phyloP scores from a whole-genome alignment of 73 alveolate genomes.

The Effrenium voratum region DNA sequence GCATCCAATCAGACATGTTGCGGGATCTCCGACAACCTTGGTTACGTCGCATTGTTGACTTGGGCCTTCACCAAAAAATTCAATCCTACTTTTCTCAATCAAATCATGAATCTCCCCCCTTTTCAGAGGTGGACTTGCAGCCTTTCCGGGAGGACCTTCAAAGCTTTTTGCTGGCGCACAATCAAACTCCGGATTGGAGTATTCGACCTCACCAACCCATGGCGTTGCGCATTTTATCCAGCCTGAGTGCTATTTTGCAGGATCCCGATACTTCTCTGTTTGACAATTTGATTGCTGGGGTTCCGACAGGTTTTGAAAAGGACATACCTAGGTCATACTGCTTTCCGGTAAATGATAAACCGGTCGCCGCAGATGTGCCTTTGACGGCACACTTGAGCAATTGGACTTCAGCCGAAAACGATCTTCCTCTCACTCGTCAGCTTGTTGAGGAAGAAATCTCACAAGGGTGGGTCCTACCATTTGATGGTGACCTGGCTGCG shows the following conservation, averaged over 20 bases:
- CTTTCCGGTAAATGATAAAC: not conserved
- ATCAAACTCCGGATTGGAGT: too few relatives aligned
- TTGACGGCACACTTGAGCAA: not conserved
- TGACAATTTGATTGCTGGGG: not conserved
- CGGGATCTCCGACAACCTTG: too few relatives aligned
- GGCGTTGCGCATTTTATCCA: not conserved
- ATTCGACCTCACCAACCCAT: conserved; percentile 3
- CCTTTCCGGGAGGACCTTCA: too few relatives aligned
- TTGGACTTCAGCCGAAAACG: not conserved
- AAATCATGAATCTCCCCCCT: too few relatives aligned
- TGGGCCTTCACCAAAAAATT: too few relatives aligned
- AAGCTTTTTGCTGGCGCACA: too few relatives aligned
- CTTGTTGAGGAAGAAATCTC: not conserved
- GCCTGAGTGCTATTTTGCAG: not conserved
- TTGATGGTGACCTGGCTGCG: not conserved
- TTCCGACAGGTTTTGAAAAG: not conserved
- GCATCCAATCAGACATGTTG: too few relatives aligned
- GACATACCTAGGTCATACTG: not conserved
- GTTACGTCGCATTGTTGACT: too few relatives aligned
- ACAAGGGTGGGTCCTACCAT: not conserved
- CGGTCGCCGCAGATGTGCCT: not conserved
- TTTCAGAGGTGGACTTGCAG: too few relatives aligned
- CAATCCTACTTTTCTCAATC: too few relatives aligned
- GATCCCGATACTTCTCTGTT: not conserved
- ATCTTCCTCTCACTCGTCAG: not conserved